Conservation (phyloP, 202 grass and related monocot genomes). For the Saccharum hybrid region DNA sequence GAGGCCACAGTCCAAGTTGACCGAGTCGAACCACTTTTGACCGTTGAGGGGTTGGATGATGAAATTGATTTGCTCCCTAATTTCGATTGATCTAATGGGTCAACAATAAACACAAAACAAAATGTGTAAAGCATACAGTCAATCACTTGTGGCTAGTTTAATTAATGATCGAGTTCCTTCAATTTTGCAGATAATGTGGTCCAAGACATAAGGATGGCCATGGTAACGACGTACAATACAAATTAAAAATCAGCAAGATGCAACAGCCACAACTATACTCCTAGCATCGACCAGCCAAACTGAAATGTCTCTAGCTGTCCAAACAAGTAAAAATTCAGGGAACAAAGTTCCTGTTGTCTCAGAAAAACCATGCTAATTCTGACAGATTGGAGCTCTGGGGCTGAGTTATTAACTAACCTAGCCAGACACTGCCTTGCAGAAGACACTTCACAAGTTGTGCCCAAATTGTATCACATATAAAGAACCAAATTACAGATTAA, state of each 20-base stretch:
- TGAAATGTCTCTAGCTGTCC: background rate
- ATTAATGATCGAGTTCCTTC: background rate
- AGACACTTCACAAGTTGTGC: background rate
- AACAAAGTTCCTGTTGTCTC: background rate
- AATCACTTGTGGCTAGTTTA: background rate
- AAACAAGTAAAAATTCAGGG: background rate
- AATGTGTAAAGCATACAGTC: slow-evolving; percentile 25
- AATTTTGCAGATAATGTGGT: background rate
- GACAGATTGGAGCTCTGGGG: background rate
- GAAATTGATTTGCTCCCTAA: slow-evolving; percentile 53
- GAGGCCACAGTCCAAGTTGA: slow-evolving; percentile 56
- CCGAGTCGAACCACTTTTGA: slow-evolving; percentile 43
- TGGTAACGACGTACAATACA: background rate
- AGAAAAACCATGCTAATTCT: slow-evolving; percentile 12
- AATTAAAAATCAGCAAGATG: slow-evolving; percentile 12
- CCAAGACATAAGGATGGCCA: background rate
- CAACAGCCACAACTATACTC: background rate
- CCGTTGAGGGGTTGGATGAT: slow-evolving; percentile 53
- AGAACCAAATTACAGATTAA: background rate
- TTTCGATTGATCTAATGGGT: slow-evolving; percentile 57
- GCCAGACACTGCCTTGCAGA: background rate
- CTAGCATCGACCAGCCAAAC: background rate
- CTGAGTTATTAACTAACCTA: background rate
- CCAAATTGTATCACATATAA: background rate
- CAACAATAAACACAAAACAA: slow-evolving; percentile 32